Conservation (phyloP, 1,284 basidiomycete species). For the Boletus hoseneyae region DNA sequence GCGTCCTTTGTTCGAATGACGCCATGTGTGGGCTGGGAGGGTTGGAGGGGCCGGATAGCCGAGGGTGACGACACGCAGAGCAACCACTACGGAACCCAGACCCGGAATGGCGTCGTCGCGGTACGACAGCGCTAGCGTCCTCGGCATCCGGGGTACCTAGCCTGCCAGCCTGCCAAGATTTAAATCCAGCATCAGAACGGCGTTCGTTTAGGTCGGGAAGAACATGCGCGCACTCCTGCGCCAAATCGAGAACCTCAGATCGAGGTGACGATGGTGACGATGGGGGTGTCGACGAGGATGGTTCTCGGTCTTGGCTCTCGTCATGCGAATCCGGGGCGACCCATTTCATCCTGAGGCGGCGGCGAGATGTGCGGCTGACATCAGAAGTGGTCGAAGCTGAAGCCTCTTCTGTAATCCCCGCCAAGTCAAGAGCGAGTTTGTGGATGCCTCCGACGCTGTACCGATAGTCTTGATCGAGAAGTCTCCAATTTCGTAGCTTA, state of each 20-base stretch:
- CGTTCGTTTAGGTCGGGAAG: background rate
- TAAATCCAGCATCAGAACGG: constrained; percentile 1
- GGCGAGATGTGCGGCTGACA: background rate
- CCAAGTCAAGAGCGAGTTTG: constrained; percentile 22
- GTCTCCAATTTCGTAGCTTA: constrained; percentile 24
- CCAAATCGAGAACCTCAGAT: constrained; percentile 1
- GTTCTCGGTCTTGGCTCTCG: constrained; percentile 7
- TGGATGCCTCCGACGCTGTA: constrained; percentile 11
- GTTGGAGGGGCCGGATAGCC: constrained; percentile 9
- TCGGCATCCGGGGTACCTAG: constrained; percentile 16
- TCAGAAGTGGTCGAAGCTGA: background rate
- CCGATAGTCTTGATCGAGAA: constrained; percentile 20
- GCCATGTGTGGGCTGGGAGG: constrained; percentile 9
- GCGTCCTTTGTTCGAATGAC: background rate
- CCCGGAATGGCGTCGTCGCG: constrained; percentile 6
- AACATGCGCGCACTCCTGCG: constrained; percentile 1
- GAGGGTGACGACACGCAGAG: constrained; percentile 24
- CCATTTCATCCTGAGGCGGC: constrained; percentile 22
- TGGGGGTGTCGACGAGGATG: background rate
- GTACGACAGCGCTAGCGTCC: constrained; percentile 8
- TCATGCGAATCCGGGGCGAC: constrained; percentile 10
- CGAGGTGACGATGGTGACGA: constrained; percentile 7
- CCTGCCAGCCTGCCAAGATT: background rate
- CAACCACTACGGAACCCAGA: constrained; percentile 30
- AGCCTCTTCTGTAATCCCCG: constrained; percentile 11